A percentile compares a stretch with the other conserved stretches of the same genome.
Evolutionary conservation across 208 protist genomes (phyloP).

Genomic region (Crithidia acanthocephali): DNA sequence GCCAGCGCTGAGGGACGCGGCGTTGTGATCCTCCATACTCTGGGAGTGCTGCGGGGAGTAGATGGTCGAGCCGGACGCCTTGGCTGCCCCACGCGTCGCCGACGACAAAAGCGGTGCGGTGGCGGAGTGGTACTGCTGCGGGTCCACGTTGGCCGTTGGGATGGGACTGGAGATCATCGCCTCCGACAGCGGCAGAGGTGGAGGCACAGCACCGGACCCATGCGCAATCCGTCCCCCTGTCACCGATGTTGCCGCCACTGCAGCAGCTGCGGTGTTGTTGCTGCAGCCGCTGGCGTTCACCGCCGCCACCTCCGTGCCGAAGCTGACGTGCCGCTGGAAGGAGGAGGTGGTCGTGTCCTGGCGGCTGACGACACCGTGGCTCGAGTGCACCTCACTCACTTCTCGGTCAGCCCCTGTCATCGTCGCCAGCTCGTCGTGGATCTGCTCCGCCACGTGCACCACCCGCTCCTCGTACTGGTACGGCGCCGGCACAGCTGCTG

Average conservation of each 20-base stretch:
- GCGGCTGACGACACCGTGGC: background rate
- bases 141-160: background rate
- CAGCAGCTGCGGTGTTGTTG: background rate
- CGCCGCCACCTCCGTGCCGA: slow-evolving; percentile 5
- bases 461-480: background rate
- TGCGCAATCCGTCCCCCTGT: too few species aligned
- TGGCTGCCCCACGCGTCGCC: background rate
- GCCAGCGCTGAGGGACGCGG: background rate
- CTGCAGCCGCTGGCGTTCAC: background rate
- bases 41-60: slow-evolving; percentile 3
- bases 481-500: background rate
- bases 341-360: slow-evolving; percentile 4
- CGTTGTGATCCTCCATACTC: slow-evolving; percentile 2
- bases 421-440: slow-evolving; percentile 12
- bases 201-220: background rate
- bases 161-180: background rate
- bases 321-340: slow-evolving; percentile 26
- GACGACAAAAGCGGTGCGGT: background rate
- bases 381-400: background rate
- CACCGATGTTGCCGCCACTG: background rate
- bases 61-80: background rate
- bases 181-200: slow-evolving; percentile 2
- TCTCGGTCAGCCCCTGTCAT: background rate
- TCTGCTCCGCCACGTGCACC: background rate
- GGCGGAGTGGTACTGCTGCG: background rate